Conservation (phyloP, 2,329 filamentous ascomycete genomes). For the Fusarium globosum region DNA sequence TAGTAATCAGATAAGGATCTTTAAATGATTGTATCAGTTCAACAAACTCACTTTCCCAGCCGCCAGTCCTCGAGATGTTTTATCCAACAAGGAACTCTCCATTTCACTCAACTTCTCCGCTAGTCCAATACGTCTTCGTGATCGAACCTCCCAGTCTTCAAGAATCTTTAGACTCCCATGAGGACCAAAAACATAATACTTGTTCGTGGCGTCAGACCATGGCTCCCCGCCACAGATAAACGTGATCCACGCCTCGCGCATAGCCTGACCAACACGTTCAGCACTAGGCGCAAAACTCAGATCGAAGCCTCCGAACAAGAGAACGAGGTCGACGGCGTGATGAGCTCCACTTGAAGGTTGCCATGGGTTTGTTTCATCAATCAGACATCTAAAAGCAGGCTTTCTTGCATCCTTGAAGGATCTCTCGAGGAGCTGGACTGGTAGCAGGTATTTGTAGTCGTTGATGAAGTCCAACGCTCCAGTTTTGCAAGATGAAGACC, state of each 20-base stretch:
- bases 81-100: constrained; percentile 46
- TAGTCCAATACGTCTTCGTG: constrained; percentile 25
- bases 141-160: constrained; percentile 38
- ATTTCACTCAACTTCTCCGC: neutral
- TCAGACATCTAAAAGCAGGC: constrained; percentile 54
- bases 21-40: constrained; percentile 29
- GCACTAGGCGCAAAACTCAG: constrained; percentile 50
- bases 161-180: constrained; percentile 49
- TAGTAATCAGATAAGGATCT: rapidly evolving
- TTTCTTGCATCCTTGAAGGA: constrained; percentile 34
- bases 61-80: constrained; percentile 17
- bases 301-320: constrained; percentile 56
- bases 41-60: constrained; percentile 56
- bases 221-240: constrained; percentile 53
- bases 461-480: constrained; percentile 55
- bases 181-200: constrained; percentile 50
- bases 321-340: constrained; percentile 59
- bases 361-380: constrained; percentile 61
- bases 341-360: constrained; percentile 58
- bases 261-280: constrained; percentile 47
- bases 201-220: constrained; percentile 42
- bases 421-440: constrained; percentile 12
- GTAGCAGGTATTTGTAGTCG: constrained; percentile 48
- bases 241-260: constrained; percentile 54
- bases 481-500: constrained; percentile 53